Percentiles rank a stretch among this genome's conserved stretches.
These are phyloP conservation scores for Teunomyces kruisii DNA, from an alignment of 805 yeast species.

Conservation along the genomic window DNA sequence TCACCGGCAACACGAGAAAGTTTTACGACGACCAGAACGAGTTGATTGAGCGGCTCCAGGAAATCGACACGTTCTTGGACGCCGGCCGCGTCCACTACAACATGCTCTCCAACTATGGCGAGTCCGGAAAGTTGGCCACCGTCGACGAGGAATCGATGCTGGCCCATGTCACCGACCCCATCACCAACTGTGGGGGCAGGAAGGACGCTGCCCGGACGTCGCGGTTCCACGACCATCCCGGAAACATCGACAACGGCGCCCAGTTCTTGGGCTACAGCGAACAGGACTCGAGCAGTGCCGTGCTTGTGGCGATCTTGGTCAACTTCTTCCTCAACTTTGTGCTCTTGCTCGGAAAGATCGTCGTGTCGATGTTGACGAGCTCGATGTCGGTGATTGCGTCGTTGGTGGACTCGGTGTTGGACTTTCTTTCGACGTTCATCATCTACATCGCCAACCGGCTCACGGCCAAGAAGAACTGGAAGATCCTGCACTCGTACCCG, in stretches of 20 bases:
- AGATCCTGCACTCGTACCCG: slow-evolving; percentile 52
- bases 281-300: slow-evolving; percentile 43
- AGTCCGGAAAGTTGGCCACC: slow-evolving; percentile 17
- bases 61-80: slow-evolving; percentile 65
- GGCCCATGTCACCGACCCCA: slow-evolving; percentile 4
- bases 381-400: slow-evolving; percentile 80
- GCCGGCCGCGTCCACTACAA: slow-evolving; percentile 62
- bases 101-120: slow-evolving; percentile 63
- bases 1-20: slow-evolving; percentile 23
- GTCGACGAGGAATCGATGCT: slow-evolving; percentile 14
- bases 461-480: slow-evolving; percentile 47
- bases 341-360: slow-evolving; percentile 57
- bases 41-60: slow-evolving; percentile 53
- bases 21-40: slow-evolving; percentile 63
- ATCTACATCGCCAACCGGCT: slow-evolving; percentile 60
- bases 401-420: slow-evolving; percentile 69
- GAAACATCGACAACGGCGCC: slow-evolving; percentile 59
- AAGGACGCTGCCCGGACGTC: slow-evolving; percentile 11
- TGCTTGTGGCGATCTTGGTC: slow-evolving; percentile 59
- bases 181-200: slow-evolving; percentile 17
- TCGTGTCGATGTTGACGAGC: slow-evolving; percentile 60
- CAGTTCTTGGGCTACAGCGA: slow-evolving; percentile 49
- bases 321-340: slow-evolving; percentile 62
- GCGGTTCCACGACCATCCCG: slow-evolving; percentile 52
- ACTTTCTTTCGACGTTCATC: slow-evolving; percentile 71